Percentiles rank a stretch among this genome's conserved stretches.
Evolutionary conservation across 441 rosid genomes (phyloP).

Genomic region (Aquilaria agallochum): DNA sequence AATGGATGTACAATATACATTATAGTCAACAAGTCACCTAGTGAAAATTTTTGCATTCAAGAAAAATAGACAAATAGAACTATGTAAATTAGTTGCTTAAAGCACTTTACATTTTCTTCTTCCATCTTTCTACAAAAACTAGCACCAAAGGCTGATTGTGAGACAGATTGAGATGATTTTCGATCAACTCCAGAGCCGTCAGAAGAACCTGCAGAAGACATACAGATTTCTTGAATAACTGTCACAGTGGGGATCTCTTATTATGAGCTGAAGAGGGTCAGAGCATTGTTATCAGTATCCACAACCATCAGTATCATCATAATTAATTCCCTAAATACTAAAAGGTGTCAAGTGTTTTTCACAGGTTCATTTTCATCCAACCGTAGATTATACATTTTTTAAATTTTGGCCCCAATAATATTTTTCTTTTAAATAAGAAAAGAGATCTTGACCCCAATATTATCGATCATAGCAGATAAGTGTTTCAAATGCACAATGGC

Average conservation of each 20-base stretch:
- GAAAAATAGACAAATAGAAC: slow-evolving; percentile 12
- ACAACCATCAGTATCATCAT: slow-evolving; percentile 3
- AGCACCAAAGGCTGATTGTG: slow-evolving; percentile 44
- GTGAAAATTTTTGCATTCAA: slow-evolving; percentile 13
- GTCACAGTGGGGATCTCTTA: slow-evolving; percentile 5
- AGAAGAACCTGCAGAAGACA: slow-evolving; percentile 34
- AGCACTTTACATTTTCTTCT: slow-evolving; percentile 42
- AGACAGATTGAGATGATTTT: slow-evolving; percentile 28
- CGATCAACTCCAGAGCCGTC: slow-evolving; percentile 32
- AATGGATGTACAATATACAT: slow-evolving; percentile 6
- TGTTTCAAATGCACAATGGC: too few relatives aligned
- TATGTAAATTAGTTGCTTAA: slow-evolving; percentile 1
- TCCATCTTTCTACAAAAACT: slow-evolving; percentile 42
- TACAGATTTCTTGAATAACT: slow-evolving; percentile 12
- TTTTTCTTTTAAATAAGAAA: too few relatives aligned
- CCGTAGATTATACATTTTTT: too few relatives aligned
- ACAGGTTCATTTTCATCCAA: background rate
- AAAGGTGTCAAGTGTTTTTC: background rate
- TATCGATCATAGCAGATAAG: too few relatives aligned
- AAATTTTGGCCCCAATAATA: too few relatives aligned
- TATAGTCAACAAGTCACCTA: slow-evolving; percentile 38
- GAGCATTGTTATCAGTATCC: background rate
- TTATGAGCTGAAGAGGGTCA: background rate
- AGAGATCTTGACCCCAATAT: too few relatives aligned
- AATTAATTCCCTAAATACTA: slow-evolving; percentile 5